phyloP scores from a whole-genome alignment of 2,329 filamentous ascomycete species.

The Tolypocladium nubicola region DNA sequence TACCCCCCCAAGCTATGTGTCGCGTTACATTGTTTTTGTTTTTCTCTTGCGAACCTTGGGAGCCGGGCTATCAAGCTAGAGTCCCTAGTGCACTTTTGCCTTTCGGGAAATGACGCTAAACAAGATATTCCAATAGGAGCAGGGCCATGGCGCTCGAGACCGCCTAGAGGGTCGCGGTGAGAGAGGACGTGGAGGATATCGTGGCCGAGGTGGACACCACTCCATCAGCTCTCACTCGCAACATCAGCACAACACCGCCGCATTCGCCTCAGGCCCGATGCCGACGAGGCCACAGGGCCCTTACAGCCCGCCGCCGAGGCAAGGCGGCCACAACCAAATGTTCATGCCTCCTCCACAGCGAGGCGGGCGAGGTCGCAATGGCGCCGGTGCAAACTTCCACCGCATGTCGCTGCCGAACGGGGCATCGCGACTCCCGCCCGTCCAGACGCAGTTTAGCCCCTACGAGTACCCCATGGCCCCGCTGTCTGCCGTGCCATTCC shows the following conservation, averaged over 20 bases:
- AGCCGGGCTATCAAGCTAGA: neutral
- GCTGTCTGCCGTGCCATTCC: conserved; percentile 23
- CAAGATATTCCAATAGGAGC: conserved; percentile 12
- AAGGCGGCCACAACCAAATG: conserved; percentile 24
- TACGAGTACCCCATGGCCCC: conserved; percentile 32
- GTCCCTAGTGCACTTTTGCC: neutral
- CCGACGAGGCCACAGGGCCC: conserved; percentile 23
- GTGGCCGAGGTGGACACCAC: conserved; percentile 35
- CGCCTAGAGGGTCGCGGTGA: conserved; percentile 28
- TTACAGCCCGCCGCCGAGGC: conserved; percentile 34
- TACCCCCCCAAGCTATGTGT: conserved; percentile 6
- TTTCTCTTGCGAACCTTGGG: too few relatives aligned
- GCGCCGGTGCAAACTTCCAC: conserved; percentile 21
- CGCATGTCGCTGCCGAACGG: conserved; percentile 29
- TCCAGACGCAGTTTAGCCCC: conserved; percentile 22
- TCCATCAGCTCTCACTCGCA: conserved; percentile 22
- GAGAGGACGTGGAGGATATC: conserved; percentile 32
- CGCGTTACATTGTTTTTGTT: neutral
- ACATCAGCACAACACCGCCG: conserved; percentile 17
- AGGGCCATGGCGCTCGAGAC: conserved; percentile 15
- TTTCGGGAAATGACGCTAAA: neutral
- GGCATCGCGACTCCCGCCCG: conserved; percentile 21
- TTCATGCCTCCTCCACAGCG: conserved; percentile 22
- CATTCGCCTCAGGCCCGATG: conserved; percentile 22
- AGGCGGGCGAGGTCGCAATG: conserved; percentile 23